Evolutionary conservation across 768 basidiomycete species (phyloP).

Genomic region (Lactarius sanguifluus): DNA sequence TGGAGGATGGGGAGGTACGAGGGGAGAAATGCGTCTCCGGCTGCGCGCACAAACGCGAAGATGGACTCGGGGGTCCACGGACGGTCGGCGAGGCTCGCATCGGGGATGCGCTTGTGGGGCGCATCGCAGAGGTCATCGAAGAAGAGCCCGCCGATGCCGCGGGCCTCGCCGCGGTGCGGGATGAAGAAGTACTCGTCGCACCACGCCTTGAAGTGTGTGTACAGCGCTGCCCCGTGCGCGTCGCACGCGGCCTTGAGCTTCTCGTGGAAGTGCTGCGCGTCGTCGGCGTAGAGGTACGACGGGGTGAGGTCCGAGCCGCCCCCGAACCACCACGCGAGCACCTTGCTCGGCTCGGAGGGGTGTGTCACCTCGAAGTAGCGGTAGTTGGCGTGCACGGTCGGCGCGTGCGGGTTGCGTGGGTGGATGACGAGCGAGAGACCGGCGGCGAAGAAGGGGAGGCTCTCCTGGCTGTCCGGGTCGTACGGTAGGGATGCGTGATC

Average conservation of each 20-base stretch:
- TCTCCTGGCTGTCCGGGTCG: conserved; percentile 52
- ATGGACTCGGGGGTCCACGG: conserved; percentile 65
- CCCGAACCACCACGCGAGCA: conserved; percentile 97
- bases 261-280: conserved; percentile 83
- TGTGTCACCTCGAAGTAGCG: conserved; percentile 91
- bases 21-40: conserved; percentile 82
- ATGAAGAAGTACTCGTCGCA: conserved; percentile 98
- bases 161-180: conserved; percentile 78
- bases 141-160: conserved; percentile 94
- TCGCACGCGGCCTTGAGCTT: conserved; percentile 78
- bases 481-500: conserved; percentile 80
- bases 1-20: conserved; percentile 87
- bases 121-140: conserved; percentile 87
- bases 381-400: conserved; percentile 95
- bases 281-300: conserved; percentile 85
- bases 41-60: conserved; percentile 68
- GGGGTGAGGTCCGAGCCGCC: conserved; percentile 96
- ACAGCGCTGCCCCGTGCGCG: conserved; percentile 62
- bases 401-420: conserved; percentile 89
- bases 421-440: conserved; percentile 93
- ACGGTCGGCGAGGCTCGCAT: conserved; percentile 38
- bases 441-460: conserved; percentile 90
- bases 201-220: conserved; percentile 87
- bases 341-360: conserved; percentile 37
- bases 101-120: conserved; percentile 62